Base-by-base conservation (phyloP, 1,139 yeast species). In the Pneumocystis sp. region DNA sequence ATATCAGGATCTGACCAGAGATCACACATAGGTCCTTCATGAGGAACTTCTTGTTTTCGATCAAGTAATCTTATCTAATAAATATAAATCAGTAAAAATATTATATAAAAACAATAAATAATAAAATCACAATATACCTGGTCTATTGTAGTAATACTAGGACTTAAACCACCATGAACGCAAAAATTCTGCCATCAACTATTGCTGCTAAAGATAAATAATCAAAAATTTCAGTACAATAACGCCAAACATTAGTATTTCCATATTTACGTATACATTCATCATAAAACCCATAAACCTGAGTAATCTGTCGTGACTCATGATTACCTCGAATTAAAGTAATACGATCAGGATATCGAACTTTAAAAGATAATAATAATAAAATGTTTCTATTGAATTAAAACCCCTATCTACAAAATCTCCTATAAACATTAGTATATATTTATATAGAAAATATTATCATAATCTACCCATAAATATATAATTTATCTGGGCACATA, bases 21-120 rank as follows among this genome's bases (percentile, higher is more conserved):
- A 75, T 93, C 98, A 77, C 97, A 93, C 96, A 93, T 93, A 65
- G 97, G 96, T 57, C 98, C 98, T 76, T 93, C 98, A 74, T 93
- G 98, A 45, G 98, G 98, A 64, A 93, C 97, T 77, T 93, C 98
- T 78, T 93, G 97, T 73, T 84, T 84, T 72, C 97, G 80, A 76
- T 89, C 93, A 69, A 90, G 83, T 69, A 86, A 85, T 70, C 96
- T 80, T 66, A 93, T 95, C 76, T 89, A 35, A 39, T 17, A 50
- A 31, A 5, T 31, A 31, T 31, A 21, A 17, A 40, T 40, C 3
- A 40, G 19, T 44, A 12, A 60, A 34, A 31, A 25, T 3, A 21
- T 34, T 10, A 45, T 63, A 21, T 34, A 4, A 6, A 37, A 37
- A 12, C 15, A 10, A 17, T 61, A 21, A 15, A n/a, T n/a, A 19